Conservation (phyloP, 108 stramenopile genomes). For the Seminavis robusta region DNA sequence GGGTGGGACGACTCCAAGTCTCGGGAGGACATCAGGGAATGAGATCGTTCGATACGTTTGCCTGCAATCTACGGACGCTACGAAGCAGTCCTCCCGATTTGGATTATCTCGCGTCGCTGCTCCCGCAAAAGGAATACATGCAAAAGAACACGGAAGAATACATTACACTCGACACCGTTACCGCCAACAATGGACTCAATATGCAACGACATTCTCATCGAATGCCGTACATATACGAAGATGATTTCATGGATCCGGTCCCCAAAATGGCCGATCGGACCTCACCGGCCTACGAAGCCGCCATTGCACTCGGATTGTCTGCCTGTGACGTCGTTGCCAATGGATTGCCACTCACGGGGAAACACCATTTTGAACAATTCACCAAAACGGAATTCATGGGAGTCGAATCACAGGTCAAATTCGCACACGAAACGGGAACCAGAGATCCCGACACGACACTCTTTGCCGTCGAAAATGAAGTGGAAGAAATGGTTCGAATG, state of each 20-base stretch:
- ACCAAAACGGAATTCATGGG: constrained; percentile 33
- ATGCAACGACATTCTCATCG: too few relatives aligned
- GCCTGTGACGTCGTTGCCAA: constrained; percentile 6
- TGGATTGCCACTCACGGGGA: constrained; percentile 22
- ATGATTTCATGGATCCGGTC: constrained; percentile 4
- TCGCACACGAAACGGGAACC: constrained; percentile 40
- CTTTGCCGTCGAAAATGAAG: constrained; percentile 37
- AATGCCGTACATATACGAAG: neutral
- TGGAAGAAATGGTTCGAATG: neutral
- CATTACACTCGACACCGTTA: neutral
- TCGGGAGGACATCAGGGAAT: neutral
- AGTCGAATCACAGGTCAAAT: constrained; percentile 24
- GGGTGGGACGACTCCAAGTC: constrained; percentile 9
- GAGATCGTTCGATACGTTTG: neutral
- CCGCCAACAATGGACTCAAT: neutral
- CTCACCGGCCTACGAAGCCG: constrained; percentile 15
- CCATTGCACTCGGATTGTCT: constrained; percentile 15
- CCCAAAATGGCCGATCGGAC: neutral
- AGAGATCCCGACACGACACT: constrained; percentile 29
- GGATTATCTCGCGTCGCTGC: neutral
- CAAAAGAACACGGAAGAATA: neutral
- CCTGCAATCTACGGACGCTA: neutral
- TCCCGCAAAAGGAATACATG: neutral
- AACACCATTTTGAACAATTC: constrained; percentile 27
- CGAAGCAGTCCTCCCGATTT: neutral